Percentiles rank a stretch among this genome's conserved stretches.
phyloP scores from a whole-genome alignment of 371 early-diverging fungal genomes.

The Antonospora locustae region DNA sequence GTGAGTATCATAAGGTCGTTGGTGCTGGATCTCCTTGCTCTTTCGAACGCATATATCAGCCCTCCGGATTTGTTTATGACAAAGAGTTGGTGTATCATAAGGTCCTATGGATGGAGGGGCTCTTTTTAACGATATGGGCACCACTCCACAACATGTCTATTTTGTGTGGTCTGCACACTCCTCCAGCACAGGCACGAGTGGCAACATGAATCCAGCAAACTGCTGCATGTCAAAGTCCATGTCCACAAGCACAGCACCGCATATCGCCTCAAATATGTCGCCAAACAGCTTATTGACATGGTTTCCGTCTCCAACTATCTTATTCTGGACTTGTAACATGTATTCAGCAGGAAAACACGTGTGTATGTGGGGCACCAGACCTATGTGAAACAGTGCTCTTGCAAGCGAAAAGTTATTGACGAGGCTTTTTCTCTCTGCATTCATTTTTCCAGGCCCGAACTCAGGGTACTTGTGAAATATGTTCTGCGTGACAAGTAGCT shows the following conservation, averaged over 20 bases:
- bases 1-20: constrained; percentile 21
- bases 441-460: constrained; percentile 14
- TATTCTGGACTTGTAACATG: neutral
- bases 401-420: constrained; percentile 38
- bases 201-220: no score
- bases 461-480: constrained; percentile 14
- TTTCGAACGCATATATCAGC: constrained; percentile 33
- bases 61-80: constrained; percentile 43
- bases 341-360: constrained; percentile 4
- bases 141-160: neutral
- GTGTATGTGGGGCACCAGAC: constrained; percentile 6
- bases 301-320: constrained; percentile 2
- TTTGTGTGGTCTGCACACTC: no score
- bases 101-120: neutral
- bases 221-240: constrained; percentile 24
- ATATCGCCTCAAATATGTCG: constrained; percentile 45
- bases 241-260: constrained; percentile 44
- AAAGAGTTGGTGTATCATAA: constrained; percentile 24
- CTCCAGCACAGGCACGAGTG: no score
- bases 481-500: constrained; percentile 27
- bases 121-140: neutral
- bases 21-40: neutral
- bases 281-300: constrained; percentile 24
- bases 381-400: constrained; percentile 12
- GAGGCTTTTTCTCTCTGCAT: constrained; percentile 21